These are phyloP conservation scores for Mycogone perniciosa DNA, from an alignment of 2,329 filamentous ascomycete genomes.

Conservation along the genomic window DNA sequence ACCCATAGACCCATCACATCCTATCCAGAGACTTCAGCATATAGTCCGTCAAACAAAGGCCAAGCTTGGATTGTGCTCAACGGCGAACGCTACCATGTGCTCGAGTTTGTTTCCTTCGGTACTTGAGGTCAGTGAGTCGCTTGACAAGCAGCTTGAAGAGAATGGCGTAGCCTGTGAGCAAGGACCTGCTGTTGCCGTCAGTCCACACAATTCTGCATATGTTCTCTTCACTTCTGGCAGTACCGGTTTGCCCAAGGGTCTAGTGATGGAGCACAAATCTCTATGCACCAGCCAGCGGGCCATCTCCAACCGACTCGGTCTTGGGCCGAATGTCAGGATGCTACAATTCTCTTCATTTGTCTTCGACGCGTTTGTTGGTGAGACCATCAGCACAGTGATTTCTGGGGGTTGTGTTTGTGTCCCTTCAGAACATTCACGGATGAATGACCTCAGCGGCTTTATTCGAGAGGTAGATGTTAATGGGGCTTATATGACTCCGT, in stretches of 20 bases:
- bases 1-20: too few species aligned
- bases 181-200: neutral
- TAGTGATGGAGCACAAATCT: conserved; percentile 14
- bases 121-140: neutral
- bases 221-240: conserved; percentile 17
- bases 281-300: neutral
- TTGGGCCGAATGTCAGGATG: conserved; percentile 1
- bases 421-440: conserved; percentile 1
- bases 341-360: conserved; percentile 8
- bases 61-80: too few species aligned
- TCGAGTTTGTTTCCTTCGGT: too few species aligned
- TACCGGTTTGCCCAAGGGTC: conserved; percentile 16
- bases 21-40: too few species aligned
- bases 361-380: conserved; percentile 2
- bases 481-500: conserved; percentile 2
- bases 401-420: conserved; percentile 8
- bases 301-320: neutral
- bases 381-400: conserved; percentile 1
- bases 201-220: conserved; percentile 11
- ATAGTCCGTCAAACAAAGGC: too few species aligned
- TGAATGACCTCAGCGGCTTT: neutral
- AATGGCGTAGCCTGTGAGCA: neutral
- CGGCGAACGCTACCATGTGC: too few species aligned
- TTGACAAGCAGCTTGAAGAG: too few species aligned
- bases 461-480: neutral